Evolutionary conservation across 1,284 basidiomycete genomes (phyloP), one percentile per base, ranked within the genome.

Genomic region (Ustilago curta): DNA sequence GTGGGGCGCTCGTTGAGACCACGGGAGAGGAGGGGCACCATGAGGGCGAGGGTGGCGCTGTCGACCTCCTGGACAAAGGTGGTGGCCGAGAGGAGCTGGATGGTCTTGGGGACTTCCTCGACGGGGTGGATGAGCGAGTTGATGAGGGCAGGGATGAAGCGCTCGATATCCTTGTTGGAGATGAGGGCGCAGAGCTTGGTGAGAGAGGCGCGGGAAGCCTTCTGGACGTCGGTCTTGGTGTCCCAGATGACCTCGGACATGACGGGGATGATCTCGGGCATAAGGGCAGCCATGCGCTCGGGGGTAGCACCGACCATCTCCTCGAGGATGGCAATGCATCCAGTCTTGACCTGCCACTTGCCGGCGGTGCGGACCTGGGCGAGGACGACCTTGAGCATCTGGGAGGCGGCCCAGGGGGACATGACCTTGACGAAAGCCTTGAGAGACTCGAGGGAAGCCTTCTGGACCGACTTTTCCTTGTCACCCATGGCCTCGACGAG

Each of bases 31-130:
- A 99, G 91, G 83, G 96, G 97, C 69, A 96, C 96, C 94, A 99
- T 98, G 80, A 99, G 91, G 79, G 97, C 97, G 82, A 99, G 92
- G 78, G 97, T 99, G 71, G 97, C 91, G 73, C 96, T 95, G 86
- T 99, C 97, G 88, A 99, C 97, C 89, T 99, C 97, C 73, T 95
- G 94, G 91, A 99, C 97, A 91, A 99, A 99, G 86, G 97, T 99
- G 87, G 97, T 99, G 69, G 97, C 92, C 86, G 95, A 95, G 87
- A 99, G 94, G 87, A 97, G 92, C 85, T 90, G 90, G 84, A 99
- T 94, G 83, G 95, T 97, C 85, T 92, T 93, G 84, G 95, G 92
- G 76, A 98, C 96, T 90, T 99, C 95, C 89, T 99, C 96, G 81
- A 97, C 94, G 83, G 97, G 97, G 90, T 99, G 95, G 88, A 97